Evolutionary conservation across 352 stramenopile species (phyloP).

Genomic region (Globisporangium ultimum): DNA sequence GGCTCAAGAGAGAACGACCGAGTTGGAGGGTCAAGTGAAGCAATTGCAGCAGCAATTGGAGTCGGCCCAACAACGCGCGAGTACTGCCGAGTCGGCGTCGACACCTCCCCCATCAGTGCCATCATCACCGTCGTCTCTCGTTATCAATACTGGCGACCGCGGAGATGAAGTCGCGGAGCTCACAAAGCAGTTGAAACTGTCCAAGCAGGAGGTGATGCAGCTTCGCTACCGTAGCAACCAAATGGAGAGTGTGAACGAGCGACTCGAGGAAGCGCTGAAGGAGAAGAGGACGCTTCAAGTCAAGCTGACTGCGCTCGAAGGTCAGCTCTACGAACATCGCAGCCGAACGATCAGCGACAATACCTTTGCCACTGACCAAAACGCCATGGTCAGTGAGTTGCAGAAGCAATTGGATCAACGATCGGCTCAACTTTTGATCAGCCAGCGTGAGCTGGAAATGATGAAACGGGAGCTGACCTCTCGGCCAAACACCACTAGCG

Average conservation of each 20-base stretch:
- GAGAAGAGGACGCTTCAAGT: slow-evolving; percentile 76
- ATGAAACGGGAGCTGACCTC: slow-evolving; percentile 22
- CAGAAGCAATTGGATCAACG: slow-evolving; percentile 60
- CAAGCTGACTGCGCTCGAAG: slow-evolving; percentile 75
- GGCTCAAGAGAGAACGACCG: slow-evolving; percentile 21
- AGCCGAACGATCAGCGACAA: slow-evolving; percentile 60
- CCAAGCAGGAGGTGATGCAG: slow-evolving; percentile 81
- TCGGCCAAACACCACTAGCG: slow-evolving; percentile 1
- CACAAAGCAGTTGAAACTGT: slow-evolving; percentile 72
- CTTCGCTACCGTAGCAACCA: slow-evolving; percentile 81
- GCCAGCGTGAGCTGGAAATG: slow-evolving; percentile 46
- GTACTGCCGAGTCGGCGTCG: not conserved
- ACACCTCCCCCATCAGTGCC: slow-evolving; percentile 1
- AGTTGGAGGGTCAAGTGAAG: slow-evolving; percentile 24
- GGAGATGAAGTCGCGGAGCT: slow-evolving; percentile 53
- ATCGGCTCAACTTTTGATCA: slow-evolving; percentile 40
- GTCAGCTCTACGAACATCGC: slow-evolving; percentile 74
- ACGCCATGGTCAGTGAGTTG: slow-evolving; percentile 43
- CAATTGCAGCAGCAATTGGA: slow-evolving; percentile 48
- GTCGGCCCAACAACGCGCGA: slow-evolving; percentile 19
- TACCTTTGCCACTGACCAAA: slow-evolving; percentile 32
- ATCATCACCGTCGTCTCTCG: slow-evolving; percentile 12
- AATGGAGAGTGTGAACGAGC: slow-evolving; percentile 62
- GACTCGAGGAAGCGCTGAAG: slow-evolving; percentile 67
- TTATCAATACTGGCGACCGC: slow-evolving; percentile 15